Evolutionary conservation across 306 rosid species (phyloP).

Genomic region (Amphicarpaea edgeworthii): DNA sequence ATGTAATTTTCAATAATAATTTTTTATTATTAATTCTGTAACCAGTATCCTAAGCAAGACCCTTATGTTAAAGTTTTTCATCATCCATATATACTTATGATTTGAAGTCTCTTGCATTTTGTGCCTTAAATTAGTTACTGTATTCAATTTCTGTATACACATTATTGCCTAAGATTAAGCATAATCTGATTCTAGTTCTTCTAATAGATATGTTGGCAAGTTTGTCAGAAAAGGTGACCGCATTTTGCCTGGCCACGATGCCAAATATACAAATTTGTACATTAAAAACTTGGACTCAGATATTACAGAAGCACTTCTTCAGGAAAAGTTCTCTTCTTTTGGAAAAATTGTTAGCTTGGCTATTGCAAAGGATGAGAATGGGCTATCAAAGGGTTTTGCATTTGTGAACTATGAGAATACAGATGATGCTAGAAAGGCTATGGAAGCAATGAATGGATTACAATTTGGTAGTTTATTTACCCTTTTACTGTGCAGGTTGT

Average conservation of each 20-base stretch:
- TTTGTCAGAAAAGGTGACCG: slow-evolving; percentile 72
- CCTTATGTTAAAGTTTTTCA: background rate
- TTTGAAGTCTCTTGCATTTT: slow-evolving; percentile 33
- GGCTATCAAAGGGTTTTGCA: slow-evolving; percentile 79
- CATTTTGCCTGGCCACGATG: slow-evolving; percentile 45
- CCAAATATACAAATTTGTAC: slow-evolving; percentile 79
- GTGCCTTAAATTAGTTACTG: background rate
- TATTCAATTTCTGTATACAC: slow-evolving; percentile 25
- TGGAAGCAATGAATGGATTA: slow-evolving; percentile 74
- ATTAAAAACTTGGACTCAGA: slow-evolving; percentile 80
- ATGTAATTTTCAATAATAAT: background rate
- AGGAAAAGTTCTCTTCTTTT: slow-evolving; percentile 67
- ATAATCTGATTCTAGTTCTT: slow-evolving; percentile 35
- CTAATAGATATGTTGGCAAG: slow-evolving; percentile 71
- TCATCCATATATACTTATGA: background rate
- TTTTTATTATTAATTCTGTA: background rate
- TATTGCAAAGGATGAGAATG: slow-evolving; percentile 67
- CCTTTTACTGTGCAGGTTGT: slow-evolving; percentile 24
- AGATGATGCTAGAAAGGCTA: slow-evolving; percentile 77
- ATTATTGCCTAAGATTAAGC: slow-evolving; percentile 19
- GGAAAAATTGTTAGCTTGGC: slow-evolving; percentile 77
- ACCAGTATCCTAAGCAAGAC: background rate
- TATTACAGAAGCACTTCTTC: slow-evolving; percentile 61
- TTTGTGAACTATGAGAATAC: slow-evolving; percentile 76
- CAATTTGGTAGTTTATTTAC: slow-evolving; percentile 62